phyloP scores from a whole-genome alignment of 768 basidiomycete genomes.

The Macrolepiota fuliginosa region DNA sequence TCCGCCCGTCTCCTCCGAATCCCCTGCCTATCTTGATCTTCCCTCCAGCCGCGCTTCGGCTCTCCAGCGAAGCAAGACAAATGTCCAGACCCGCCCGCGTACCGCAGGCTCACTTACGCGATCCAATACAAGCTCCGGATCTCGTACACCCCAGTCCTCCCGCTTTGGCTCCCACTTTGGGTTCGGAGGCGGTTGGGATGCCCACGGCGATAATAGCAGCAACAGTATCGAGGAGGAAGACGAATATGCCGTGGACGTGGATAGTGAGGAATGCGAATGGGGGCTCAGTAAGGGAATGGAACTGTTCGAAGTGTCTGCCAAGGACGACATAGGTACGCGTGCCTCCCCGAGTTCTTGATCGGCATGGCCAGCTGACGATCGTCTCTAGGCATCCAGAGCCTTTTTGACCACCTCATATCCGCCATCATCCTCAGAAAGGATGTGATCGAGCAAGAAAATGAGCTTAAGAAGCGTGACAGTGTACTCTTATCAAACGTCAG shows the following conservation, averaged over 20 bases:
- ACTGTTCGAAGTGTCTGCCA: slow-evolving; percentile 88
- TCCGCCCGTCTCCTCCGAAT: slow-evolving; percentile 51
- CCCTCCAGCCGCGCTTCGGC: slow-evolving; percentile 51
- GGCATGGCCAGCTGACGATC: slow-evolving; percentile 7
- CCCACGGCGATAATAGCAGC: slow-evolving; percentile 57
- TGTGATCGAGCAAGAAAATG: slow-evolving; percentile 78
- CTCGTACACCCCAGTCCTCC: slow-evolving; percentile 50
- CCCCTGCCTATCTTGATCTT: slow-evolving; percentile 63
- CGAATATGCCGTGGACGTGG: slow-evolving; percentile 57
- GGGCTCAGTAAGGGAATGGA: slow-evolving; percentile 82
- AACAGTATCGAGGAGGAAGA: slow-evolving; percentile 70
- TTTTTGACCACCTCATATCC: slow-evolving; percentile 78
- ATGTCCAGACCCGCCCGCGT: slow-evolving; percentile 43
- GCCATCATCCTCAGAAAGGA: slow-evolving; percentile 80
- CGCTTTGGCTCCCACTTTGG: slow-evolving; percentile 59
- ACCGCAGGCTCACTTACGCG: slow-evolving; percentile 45
- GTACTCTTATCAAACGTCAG: slow-evolving; percentile 66
- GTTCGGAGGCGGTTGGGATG: slow-evolving; percentile 52
- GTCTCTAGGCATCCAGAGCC: slow-evolving; percentile 65
- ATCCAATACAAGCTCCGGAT: slow-evolving; percentile 46
- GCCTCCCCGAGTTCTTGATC: slow-evolving; percentile 18
- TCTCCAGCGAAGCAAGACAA: slow-evolving; percentile 50
- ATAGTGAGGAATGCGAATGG: slow-evolving; percentile 63
- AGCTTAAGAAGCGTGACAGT: slow-evolving; percentile 78
- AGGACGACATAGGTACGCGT: slow-evolving; percentile 74